A percentile compares a stretch with the other conserved stretches of the same genome.
phyloP scores from a whole-genome alignment of 208 protist species.

The Leishmania braziliensis region DNA sequence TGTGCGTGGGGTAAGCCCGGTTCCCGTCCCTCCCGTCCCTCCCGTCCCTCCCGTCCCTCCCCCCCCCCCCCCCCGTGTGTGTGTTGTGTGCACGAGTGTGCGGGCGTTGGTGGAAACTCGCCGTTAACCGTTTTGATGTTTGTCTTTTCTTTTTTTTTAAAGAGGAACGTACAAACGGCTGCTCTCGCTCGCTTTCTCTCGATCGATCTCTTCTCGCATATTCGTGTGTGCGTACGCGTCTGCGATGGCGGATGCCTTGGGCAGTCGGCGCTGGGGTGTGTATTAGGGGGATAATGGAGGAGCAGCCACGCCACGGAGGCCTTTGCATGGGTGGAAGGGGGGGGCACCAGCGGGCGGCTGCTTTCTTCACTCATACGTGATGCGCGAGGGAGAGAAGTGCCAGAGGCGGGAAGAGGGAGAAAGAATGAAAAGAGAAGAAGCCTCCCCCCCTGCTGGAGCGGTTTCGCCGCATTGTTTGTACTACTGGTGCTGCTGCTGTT shows the following conservation, averaged over 20 bases:
- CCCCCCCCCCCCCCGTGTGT: background rate
- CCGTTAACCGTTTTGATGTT: background rate
- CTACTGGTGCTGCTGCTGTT: background rate
- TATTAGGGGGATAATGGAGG: background rate
- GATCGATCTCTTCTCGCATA: background rate
- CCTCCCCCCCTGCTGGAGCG: background rate
- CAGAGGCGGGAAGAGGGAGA: background rate
- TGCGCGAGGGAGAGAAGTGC: background rate
- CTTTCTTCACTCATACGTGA: background rate
- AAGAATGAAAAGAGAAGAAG: background rate
- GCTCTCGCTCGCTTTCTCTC: background rate
- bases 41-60: too few species aligned
- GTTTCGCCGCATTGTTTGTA: background rate
- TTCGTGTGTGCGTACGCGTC: background rate
- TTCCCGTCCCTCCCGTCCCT: too few species aligned
- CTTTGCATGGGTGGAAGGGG: background rate
- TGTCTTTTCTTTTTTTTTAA: background rate
- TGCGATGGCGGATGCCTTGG: background rate
- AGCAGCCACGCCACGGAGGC: background rate
- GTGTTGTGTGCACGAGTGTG: background rate
- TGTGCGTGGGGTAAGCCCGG: background rate
- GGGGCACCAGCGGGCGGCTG: background rate
- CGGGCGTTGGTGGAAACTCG: background rate
- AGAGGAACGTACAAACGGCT: background rate
- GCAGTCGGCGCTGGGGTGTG: background rate